Conservation (phyloP, 2,329 filamentous ascomycete species). For the Scytalidium sp. region DNA sequence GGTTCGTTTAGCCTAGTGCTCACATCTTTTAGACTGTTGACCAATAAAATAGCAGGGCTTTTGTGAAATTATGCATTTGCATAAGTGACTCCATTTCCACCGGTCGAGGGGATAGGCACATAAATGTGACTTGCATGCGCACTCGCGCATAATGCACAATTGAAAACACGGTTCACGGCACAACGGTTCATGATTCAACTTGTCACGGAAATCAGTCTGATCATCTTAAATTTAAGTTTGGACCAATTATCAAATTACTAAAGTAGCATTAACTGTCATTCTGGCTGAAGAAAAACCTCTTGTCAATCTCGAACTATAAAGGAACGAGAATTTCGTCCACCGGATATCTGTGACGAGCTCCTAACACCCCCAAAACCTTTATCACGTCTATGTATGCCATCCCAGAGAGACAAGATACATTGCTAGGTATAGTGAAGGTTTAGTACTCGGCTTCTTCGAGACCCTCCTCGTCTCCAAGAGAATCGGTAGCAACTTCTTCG, state of each 20-base stretch:
- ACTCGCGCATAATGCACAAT: neutral
- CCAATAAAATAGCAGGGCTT: too few species aligned
- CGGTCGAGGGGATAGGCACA: too few species aligned
- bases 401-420: slow-evolving; percentile 23
- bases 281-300: slow-evolving; percentile 22
- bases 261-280: slow-evolving; percentile 26
- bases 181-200: too few species aligned
- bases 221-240: too few species aligned
- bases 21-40: too few species aligned
- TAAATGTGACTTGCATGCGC: neutral
- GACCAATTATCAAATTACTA: slow-evolving; percentile 22
- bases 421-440: slow-evolving; percentile 12
- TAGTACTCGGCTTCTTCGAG: slow-evolving; percentile 78
- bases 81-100: too few species aligned
- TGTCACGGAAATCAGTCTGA: too few species aligned
- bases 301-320: slow-evolving; percentile 20
- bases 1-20: too few species aligned
- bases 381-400: slow-evolving; percentile 26
- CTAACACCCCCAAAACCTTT: slow-evolving; percentile 20
- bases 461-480: slow-evolving; percentile 80
- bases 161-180: too few species aligned
- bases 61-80: too few species aligned
- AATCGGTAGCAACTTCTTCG: slow-evolving; percentile 96
- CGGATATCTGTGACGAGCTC: slow-evolving; percentile 21
- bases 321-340: slow-evolving; percentile 15